Conservation (phyloP, 306 rosid species). For the Cercis canadensis region DNA sequence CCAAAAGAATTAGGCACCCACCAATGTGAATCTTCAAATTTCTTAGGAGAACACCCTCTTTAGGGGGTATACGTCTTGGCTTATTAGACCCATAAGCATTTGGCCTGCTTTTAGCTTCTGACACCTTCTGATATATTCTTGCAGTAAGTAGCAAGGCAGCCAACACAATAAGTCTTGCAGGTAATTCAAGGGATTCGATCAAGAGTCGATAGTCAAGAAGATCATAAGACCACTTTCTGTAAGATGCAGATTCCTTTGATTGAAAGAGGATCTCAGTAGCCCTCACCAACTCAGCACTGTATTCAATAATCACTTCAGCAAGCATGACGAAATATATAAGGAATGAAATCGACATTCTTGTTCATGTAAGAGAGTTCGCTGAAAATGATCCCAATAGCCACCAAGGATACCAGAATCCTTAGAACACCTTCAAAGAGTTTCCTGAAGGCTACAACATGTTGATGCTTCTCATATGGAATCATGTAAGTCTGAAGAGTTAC, state of each 20-base stretch:
- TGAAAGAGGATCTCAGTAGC: neutral
- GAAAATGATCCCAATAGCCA: slow-evolving; percentile 1
- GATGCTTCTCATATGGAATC: neutral
- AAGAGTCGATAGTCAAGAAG: neutral
- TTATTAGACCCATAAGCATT: slow-evolving; percentile 12
- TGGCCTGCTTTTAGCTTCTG: slow-evolving; percentile 4
- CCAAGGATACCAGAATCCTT: slow-evolving; percentile 23
- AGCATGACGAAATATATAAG: slow-evolving; percentile 28
- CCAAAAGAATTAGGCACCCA: neutral
- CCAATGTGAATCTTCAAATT: slow-evolving; percentile 21
- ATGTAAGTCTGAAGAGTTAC: slow-evolving; percentile 1
- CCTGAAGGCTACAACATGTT: slow-evolving; percentile 2
- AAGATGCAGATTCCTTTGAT: slow-evolving; percentile 22
- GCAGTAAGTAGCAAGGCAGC: slow-evolving; percentile 15
- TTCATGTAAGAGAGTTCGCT: slow-evolving; percentile 31
- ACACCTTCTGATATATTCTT: slow-evolving; percentile 14
- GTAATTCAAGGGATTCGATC: neutral
- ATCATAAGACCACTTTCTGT: neutral
- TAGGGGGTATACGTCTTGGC: neutral
- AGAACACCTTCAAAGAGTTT: slow-evolving; percentile 30
- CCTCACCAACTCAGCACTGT: slow-evolving; percentile 18
- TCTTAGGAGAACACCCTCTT: slow-evolving; percentile 1
- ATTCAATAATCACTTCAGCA: slow-evolving; percentile 30
- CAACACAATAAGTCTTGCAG: slow-evolving; percentile 18
- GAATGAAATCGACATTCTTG: neutral